phyloP scores from a whole-genome alignment of 352 stramenopile species.

The Globisporangium alternatum region DNA sequence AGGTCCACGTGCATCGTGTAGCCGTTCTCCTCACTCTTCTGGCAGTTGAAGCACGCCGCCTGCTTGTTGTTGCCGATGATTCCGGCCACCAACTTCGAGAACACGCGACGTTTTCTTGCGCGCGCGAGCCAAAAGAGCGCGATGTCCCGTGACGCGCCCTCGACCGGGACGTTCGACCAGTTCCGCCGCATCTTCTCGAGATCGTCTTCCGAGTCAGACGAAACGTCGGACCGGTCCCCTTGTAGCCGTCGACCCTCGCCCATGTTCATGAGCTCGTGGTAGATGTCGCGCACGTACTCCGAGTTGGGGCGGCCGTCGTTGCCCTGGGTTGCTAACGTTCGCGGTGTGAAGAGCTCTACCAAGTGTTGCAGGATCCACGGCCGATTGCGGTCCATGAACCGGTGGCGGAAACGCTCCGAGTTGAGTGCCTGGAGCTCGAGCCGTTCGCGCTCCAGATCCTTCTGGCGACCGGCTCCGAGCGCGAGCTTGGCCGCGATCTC shows the following conservation, averaged over 20 bases:
- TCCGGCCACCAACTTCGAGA: constrained; percentile 85
- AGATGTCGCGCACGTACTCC: constrained; percentile 96
- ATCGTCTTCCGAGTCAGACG: constrained; percentile 90
- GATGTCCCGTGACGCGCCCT: constrained; percentile 83
- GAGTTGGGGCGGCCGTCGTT: constrained; percentile 81
- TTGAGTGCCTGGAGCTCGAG: constrained; percentile 96
- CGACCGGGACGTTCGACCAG: constrained; percentile 82
- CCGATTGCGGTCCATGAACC: constrained; percentile 96
- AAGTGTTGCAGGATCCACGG: constrained; percentile 97
- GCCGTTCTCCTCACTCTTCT: constrained; percentile 58
- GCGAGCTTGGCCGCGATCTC: constrained; percentile 94
- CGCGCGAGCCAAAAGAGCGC: constrained; percentile 92
- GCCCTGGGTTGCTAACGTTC: constrained; percentile 68
- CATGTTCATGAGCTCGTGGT: constrained; percentile 95
- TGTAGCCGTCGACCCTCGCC: constrained; percentile 83
- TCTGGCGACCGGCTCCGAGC: constrained; percentile 91
- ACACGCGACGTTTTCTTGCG: constrained; percentile 90
- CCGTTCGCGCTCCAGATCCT: constrained; percentile 93
- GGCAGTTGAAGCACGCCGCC: constrained; percentile 78
- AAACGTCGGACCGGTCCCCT: constrained; percentile 92
- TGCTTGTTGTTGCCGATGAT: constrained; percentile 84
- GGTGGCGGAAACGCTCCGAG: constrained; percentile 94
- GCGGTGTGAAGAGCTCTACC: constrained; percentile 94
- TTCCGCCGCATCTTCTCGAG: constrained; percentile 84
- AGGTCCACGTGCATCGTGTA: constrained; percentile 86